Evolutionary conservation across 345 rosid genomes (phyloP), one percentile per base, ranked within the genome.

Genomic region (Jatropha curcas): DNA sequence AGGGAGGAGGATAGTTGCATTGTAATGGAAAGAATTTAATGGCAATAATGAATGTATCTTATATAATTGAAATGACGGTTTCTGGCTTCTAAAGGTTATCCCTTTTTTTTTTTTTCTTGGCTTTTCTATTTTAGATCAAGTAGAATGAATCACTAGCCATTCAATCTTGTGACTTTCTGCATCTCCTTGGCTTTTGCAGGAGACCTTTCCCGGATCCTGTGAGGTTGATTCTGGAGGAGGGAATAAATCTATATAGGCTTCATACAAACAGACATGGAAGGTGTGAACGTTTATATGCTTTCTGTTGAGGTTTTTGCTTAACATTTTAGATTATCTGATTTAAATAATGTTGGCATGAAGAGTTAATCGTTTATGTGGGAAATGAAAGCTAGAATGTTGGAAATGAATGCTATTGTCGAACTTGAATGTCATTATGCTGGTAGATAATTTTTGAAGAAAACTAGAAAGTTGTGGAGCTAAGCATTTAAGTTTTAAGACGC

Each of bases 181-280:
- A 14, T 57, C 50, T 64, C 68, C 48, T 62, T 61, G 84, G 67
- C 57, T 31, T 25, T 27, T 82, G 72, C 84, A 92, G 98, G 91
- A 81, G 72, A 67, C 89, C 97, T 75, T 69, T 92, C 77, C 97
- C 98, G 72, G 90, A 79, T 80, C 70, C 88, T 68, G 88, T 92
- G 72, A 85, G 79, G 69, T 85, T 77, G 39, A 71, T 88, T 76
- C 60, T 95, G 81, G 96, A 91, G 77, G 96, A 95, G 86, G 99
- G 99, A 63, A 84, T 91, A 67, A 84, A 76, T 74, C 78, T 95
- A 60, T 92, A 89, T 89, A 79, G 80, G 62, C 90, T 95, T 74
- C 99, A 95, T 74, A 77, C 83, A 1, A 72, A 48, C 53, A 85
- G 85, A 79, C 94, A 95, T 82, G 93, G 94, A 78, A 92, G 96